Evolutionary conservation across 1,284 basidiomycete genomes (phyloP).

Genomic region (Inonotus hispidus): DNA sequence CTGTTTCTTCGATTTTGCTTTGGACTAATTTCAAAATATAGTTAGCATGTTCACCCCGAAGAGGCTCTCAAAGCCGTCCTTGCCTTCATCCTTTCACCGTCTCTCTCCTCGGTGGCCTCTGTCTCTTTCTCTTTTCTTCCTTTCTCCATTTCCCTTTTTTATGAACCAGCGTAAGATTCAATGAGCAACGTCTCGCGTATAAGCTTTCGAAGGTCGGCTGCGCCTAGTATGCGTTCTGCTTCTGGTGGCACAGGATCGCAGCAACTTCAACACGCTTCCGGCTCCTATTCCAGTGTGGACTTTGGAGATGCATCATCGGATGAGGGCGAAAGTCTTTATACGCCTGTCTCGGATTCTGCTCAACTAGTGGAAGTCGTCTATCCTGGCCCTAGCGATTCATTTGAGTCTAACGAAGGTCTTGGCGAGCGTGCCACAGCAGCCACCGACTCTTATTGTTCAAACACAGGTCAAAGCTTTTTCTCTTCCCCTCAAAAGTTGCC

Average conservation of each 20-base stretch:
- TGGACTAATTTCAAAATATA: not conserved
- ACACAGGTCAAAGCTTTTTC: not conserved
- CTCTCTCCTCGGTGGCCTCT: not conserved
- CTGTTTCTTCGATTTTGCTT: not conserved
- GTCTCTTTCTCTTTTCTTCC: not conserved
- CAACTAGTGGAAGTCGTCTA: slow-evolving; percentile 11
- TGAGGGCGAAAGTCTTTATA: slow-evolving; percentile 14
- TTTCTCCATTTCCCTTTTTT: not conserved
- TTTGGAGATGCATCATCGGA: slow-evolving; percentile 15
- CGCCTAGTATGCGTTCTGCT: not conserved
- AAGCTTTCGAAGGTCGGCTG: not conserved
- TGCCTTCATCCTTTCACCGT: not conserved
- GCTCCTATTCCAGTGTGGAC: not conserved
- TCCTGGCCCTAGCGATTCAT: not conserved
- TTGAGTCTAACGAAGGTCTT: not conserved
- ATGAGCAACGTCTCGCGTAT: not conserved
- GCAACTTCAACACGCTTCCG: not conserved
- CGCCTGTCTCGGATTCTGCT: slow-evolving; percentile 12
- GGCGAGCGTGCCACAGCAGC: slow-evolving; percentile 11
- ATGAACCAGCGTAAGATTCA: not conserved
- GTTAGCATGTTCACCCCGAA: not conserved
- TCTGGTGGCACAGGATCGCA: slow-evolving; percentile 14
- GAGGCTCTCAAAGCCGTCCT: not conserved
- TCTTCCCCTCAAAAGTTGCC: not conserved
- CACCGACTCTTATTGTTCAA: not conserved